phyloP scores from a whole-genome alignment of 129 eudicot genomes.

The Calendula officinalis region DNA sequence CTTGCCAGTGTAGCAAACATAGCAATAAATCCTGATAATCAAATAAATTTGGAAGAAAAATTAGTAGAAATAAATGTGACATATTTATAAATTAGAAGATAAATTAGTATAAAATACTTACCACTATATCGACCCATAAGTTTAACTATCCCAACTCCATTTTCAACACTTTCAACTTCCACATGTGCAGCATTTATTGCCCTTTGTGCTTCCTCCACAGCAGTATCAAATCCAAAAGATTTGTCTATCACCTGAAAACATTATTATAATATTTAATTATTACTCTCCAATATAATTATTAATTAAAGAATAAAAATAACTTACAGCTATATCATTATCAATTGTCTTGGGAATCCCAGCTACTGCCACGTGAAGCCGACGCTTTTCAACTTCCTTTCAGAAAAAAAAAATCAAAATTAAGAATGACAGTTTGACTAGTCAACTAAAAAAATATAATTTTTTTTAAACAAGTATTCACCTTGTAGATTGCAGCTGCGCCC shows the following conservation, averaged over 20 bases:
- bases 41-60: slow-evolving; percentile 8
- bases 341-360: slow-evolving; percentile 98
- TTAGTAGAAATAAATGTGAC: slow-evolving; percentile 4
- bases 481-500: slow-evolving; percentile 90
- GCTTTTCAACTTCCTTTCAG: slow-evolving; percentile 80
- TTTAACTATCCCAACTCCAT: slow-evolving; percentile 88
- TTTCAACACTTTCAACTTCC: slow-evolving; percentile 90
- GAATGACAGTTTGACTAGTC: slow-evolving; percentile 7
- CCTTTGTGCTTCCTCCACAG: slow-evolving; percentile 98
- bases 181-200: slow-evolving; percentile 99
- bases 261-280: background rate
- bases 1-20: slow-evolving; percentile 80
- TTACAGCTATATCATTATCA: slow-evolving; percentile 94
- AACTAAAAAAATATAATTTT: background rate
- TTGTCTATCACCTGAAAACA: slow-evolving; percentile 77
- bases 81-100: slow-evolving; percentile 1
- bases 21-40: slow-evolving; percentile 70
- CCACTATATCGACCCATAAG: slow-evolving; percentile 95
- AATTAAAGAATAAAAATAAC: slow-evolving; percentile 18
- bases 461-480: slow-evolving; percentile 51
- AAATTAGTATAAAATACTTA: slow-evolving; percentile 26
- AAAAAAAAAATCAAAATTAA: slow-evolving; percentile 14
- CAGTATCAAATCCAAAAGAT: slow-evolving; percentile 96
- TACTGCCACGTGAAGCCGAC: slow-evolving; percentile 77
- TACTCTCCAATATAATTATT: background rate